Evolutionary conservation across 169 alveolate genomes (phyloP), one percentile per base, ranked within the genome.

Genomic region (Plasmodium berghei): DNA sequence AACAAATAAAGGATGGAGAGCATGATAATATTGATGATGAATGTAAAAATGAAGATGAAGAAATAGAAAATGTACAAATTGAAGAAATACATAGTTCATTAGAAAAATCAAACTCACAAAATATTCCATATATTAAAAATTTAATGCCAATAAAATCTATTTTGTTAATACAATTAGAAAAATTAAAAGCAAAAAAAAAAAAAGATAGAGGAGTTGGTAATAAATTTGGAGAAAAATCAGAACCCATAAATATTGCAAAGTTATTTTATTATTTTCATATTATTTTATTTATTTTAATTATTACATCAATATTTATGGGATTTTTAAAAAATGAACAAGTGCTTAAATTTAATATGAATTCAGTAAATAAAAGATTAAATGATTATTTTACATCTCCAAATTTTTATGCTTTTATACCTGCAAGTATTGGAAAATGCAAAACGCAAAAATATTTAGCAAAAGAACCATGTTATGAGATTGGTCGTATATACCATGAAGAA

Each of bases 401-500:
- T 66, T 83, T 83, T 8, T 62, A 83, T 42, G 34, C 69, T 2
- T 48, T 83, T 5, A 66, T 83, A 14, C 90, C 90, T 0, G 54
- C 20, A 16, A 83, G 90, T 24, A 55, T 83, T 20, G 90, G 90
- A 9, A 83, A 83, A 22, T 83, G 90, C 24, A 83, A 55, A 67
- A 83, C 83, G 5, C 66, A 83, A 54, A 66, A 83, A 20, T 83
- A 83, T 59, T 9, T 83, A 40, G 90, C 90, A 0, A 83, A 83
- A 61, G 71, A 54, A 18, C 90, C 90, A 42, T 83, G 90, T 67
- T 83, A 34, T 62, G 69, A 83, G 26, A 46, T 83, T 1, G 90
- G 90, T 5, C 80, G 48, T 66, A 66, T 83, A 9, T 83, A 66
- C 42, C 90, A 83, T 72, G 90, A 83, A 72, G 85, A 83, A 18